Base-by-base conservation (phyloP, 2,329 filamentous ascomycete species). In the Diplodia intermedia region DNA sequence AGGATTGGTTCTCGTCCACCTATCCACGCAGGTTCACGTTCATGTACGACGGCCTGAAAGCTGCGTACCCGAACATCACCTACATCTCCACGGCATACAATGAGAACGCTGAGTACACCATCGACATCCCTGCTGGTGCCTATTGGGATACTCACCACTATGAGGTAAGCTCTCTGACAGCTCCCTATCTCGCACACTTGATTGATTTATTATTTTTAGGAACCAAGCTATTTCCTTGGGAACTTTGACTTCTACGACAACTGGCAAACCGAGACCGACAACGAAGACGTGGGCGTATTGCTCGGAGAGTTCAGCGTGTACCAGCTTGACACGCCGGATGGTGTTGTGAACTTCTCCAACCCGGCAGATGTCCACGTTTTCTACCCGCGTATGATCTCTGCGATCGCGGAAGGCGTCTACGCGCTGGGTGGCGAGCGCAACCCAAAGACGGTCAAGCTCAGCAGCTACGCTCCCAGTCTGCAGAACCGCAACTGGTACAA, bases 111-210 rank as follows among this genome's bases (percentile, higher is more conserved):
- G 71, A 73, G 18, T 74, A 77, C 61, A 77, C 73, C 26, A 81
- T 79, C 31, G 72, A 72, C 4, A 76, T 81, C 1, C 80, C 80
- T 0, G 73, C 75, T 26, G 76, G 74, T 1, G 70, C 67, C 8
- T 76, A 78, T 69, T 77, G 75, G 74, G 81, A 83, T 65, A 80
- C 79, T 66, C 81, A 83, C 70, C 79, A 79, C 20, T 83, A 83
- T 72, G 65, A 56, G 50, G 62, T 55, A 55, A 31, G 29, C 23
- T 11, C 18, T 23, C 33, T 4, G 1, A 7, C 5, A 6, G 3
- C 18, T 20, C 18, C 3, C 9, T 2, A 36, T n/a, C 11, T 7
- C 6, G 20, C 18, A 20, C 9, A 47, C 4, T 11, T 26, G 1
- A 26, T 43, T 33, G n/a, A 29, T 3, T 15, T 36, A 15, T 47